These are phyloP conservation scores for Rubroboletus satanas DNA, from an alignment of 768 basidiomycete species.

Conservation along the genomic window DNA sequence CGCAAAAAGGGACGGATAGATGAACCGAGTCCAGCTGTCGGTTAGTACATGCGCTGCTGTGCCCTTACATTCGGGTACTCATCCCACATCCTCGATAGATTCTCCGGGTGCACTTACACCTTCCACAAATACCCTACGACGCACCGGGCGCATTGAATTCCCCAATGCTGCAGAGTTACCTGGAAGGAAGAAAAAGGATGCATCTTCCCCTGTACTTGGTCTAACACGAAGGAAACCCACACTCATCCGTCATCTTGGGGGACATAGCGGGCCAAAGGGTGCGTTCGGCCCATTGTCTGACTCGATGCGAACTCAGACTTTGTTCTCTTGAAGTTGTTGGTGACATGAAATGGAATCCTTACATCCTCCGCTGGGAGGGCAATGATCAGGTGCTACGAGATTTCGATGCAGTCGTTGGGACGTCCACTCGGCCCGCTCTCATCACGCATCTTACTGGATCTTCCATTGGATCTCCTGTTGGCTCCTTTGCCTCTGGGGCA, in stretches of 20 bases:
- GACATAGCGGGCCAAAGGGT: slow-evolving; percentile 70
- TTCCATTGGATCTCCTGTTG: slow-evolving; percentile 75
- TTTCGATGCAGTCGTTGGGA: slow-evolving; percentile 77
- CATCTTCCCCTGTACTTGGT: slow-evolving; percentile 40
- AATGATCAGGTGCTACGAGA: slow-evolving; percentile 90
- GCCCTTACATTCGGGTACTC: not conserved
- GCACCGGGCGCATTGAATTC: slow-evolving; percentile 55
- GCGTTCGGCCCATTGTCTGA: slow-evolving; percentile 17
- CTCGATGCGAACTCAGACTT: slow-evolving; percentile 12
- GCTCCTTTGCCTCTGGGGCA: slow-evolving; percentile 71
- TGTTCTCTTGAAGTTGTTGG: slow-evolving; percentile 65
- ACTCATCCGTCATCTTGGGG: slow-evolving; percentile 80
- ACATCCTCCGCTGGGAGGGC: slow-evolving; percentile 90
- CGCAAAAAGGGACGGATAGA: slow-evolving; percentile 55
- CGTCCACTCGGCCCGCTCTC: slow-evolving; percentile 87
- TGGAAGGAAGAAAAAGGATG: slow-evolving; percentile 54
- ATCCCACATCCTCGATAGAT: slow-evolving; percentile 12
- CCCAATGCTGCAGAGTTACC: slow-evolving; percentile 39
- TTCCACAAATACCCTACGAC: slow-evolving; percentile 53
- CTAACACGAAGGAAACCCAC: slow-evolving; percentile 74
- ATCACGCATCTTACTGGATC: slow-evolving; percentile 92
- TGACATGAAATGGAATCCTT: slow-evolving; percentile 97
- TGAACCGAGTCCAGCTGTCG: slow-evolving; percentile 34
- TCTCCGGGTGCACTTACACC: slow-evolving; percentile 33
- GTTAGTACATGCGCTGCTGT: slow-evolving; percentile 32